Evolutionary conservation across 345 rosid genomes (phyloP), one percentile per base, ranked within the genome.

Genomic region (Lepidium sativum): DNA sequence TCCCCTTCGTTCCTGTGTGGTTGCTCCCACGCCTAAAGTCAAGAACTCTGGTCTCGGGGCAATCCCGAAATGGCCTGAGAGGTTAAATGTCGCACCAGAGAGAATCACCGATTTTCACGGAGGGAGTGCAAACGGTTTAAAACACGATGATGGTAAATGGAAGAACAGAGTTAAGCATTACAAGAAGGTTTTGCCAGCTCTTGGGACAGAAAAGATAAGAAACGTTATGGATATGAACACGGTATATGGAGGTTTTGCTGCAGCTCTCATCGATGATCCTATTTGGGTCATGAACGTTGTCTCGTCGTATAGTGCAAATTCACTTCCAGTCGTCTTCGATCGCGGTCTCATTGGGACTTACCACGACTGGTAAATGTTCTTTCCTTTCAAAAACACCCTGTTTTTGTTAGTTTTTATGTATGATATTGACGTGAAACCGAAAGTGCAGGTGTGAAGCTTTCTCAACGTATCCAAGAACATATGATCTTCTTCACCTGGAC

Each of bases 161-260:
- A 81, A 85, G 77, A 77, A 77, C 18, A 83, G 99, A 40, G 88
- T 74, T 3, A 86, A 82, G 77, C 96, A 87, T 81, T 94, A 94
- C 86, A 94, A 86, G 78, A 94, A 82, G 79, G 54, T 90, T 23
- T 85, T 94, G 5, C 82, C 96, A 15, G 89, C 82, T 27, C 56
- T 94, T 54, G 99, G 97, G 51, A 84, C 97, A 0, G 82, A 90
- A 13, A 82, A 82, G 79, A 82, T 94, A 45, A 72, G 99, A 65
- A 94, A 94, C 50, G 95, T 86, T 33, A 94, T 94, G 97, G 99
- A 94, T 73, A 94, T 94, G 99, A 94, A 90, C 63, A 90, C 99
- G 2, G 74, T 77, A 34, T 94, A 90, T 25, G 99, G 99, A 76
- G 97, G 99, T 39, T 83, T 94, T 13, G 89, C 99, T 39, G 89